These are phyloP conservation scores for Nidularia sp. DNA, from an alignment of 768 basidiomycete genomes.

Conservation along the genomic window DNA sequence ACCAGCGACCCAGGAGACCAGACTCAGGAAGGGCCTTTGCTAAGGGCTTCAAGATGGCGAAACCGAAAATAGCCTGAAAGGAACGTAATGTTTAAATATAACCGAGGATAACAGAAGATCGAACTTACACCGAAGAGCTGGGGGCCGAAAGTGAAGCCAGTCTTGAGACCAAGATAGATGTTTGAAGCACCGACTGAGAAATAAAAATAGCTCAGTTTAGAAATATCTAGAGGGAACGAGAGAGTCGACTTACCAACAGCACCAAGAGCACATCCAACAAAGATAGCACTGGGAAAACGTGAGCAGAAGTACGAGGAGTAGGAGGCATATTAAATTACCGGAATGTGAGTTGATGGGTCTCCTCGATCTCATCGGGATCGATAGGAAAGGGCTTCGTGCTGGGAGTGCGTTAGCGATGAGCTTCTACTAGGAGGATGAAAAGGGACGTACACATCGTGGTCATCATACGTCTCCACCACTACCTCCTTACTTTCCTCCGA, in stretches of 20 bases:
- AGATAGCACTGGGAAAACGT: slow-evolving; percentile 28
- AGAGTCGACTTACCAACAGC: slow-evolving; percentile 21
- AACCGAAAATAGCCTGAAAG: slow-evolving; percentile 48
- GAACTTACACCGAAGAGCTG: slow-evolving; percentile 51
- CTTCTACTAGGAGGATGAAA: neutral
- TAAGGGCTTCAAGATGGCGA: slow-evolving; percentile 55
- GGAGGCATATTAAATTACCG: slow-evolving; percentile 18
- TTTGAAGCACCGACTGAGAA: slow-evolving; percentile 49
- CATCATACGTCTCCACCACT: slow-evolving; percentile 21
- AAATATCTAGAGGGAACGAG: neutral
- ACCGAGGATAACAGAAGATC: slow-evolving; percentile 1
- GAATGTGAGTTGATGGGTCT: slow-evolving; percentile 49
- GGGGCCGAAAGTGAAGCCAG: slow-evolving; percentile 64
- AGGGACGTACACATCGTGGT: slow-evolving; percentile 33
- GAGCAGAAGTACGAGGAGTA: neutral
- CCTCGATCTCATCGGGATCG: slow-evolving; percentile 40
- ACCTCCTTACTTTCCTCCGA: slow-evolving; percentile 17
- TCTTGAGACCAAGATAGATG: slow-evolving; percentile 67
- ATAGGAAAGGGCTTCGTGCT: slow-evolving; percentile 51
- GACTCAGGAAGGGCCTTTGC: slow-evolving; percentile 44
- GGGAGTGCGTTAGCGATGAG: neutral
- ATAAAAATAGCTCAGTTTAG: neutral
- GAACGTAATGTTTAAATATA: neutral
- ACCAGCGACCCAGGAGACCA: slow-evolving; percentile 35
- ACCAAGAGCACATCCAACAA: slow-evolving; percentile 48